phyloP scores from a whole-genome alignment of 306 rosid genomes.

The Erythrophleum fordii region DNA sequence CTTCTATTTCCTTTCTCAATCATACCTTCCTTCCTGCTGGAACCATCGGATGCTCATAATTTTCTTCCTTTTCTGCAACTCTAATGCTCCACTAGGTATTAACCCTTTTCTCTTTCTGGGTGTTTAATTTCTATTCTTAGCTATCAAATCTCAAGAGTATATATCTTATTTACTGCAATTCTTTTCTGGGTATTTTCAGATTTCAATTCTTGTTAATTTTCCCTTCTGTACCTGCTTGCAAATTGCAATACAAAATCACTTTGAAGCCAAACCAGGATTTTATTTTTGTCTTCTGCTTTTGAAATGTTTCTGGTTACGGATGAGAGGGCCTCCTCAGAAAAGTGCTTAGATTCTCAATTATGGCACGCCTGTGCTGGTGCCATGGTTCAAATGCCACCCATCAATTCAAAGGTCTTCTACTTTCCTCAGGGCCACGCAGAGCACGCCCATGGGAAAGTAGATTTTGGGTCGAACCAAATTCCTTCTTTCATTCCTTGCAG shows the following conservation, averaged over 20 bases:
- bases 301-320: constrained; percentile 62
- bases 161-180: neutral
- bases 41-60: neutral
- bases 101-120: neutral
- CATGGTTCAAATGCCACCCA: constrained; percentile 91
- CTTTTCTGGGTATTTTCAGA: constrained; percentile 24
- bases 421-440: constrained; percentile 98
- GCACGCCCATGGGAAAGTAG: constrained; percentile 59
- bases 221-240: neutral
- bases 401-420: constrained; percentile 80
- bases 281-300: neutral
- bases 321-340: constrained; percentile 58
- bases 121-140: neutral
- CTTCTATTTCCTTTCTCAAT: constrained; percentile 13
- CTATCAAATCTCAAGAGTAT: neutral
- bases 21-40: neutral
- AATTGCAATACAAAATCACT: neutral
- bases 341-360: constrained; percentile 77
- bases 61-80: neutral
- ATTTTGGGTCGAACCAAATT: constrained; percentile 58
- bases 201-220: neutral
- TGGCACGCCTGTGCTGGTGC: constrained; percentile 99
- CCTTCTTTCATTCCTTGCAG: constrained; percentile 70
- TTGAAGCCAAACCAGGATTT: constrained; percentile 10
- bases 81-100: neutral